These are phyloP conservation scores for Globisporangium orthogonon DNA, from an alignment of 352 stramenopile species.

Conservation along the genomic window DNA sequence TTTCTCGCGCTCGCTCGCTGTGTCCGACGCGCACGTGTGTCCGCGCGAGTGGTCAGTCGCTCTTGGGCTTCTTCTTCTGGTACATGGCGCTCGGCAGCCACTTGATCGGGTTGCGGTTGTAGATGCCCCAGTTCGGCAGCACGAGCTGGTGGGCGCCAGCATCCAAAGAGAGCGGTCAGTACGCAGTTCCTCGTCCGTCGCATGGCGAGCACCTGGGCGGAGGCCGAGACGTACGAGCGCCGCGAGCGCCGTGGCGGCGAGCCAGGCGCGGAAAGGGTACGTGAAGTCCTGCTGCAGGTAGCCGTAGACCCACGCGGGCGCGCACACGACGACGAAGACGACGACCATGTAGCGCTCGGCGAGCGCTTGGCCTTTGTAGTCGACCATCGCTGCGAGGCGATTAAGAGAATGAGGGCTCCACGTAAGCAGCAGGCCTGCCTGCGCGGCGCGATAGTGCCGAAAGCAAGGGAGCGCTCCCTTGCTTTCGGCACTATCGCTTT, in stretches of 20 bases:
- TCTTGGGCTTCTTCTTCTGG: slow-evolving; percentile 54
- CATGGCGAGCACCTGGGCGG: background rate
- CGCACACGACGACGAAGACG: slow-evolving; percentile 72
- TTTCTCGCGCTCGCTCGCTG: background rate
- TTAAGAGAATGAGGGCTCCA: background rate
- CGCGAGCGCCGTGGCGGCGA: slow-evolving; percentile 42
- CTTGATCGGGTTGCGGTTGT: slow-evolving; percentile 80
- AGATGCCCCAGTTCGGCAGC: slow-evolving; percentile 78
- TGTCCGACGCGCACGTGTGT: too few relatives aligned
- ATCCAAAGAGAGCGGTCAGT: background rate
- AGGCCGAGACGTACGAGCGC: slow-evolving; percentile 39
- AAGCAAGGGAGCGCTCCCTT: background rate
- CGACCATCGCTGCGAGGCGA: slow-evolving; percentile 42
- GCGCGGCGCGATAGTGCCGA: background rate
- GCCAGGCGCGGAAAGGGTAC: slow-evolving; percentile 72
- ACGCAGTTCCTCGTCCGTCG: background rate
- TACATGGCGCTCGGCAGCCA: slow-evolving; percentile 78
- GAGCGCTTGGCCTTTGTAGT: slow-evolving; percentile 80
- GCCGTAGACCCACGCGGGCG: slow-evolving; percentile 79
- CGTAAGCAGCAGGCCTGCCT: background rate
- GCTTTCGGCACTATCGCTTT: background rate
- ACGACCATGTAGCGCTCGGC: slow-evolving; percentile 56
- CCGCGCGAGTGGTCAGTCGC: slow-evolving; percentile 6
- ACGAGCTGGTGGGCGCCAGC: slow-evolving; percentile 29
- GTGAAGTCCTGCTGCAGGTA: slow-evolving; percentile 80